Evolutionary conservation across 106 monocot species (phyloP), one percentile per base, ranked within the genome.

Genomic region (Acanthochlamys bracteata): DNA sequence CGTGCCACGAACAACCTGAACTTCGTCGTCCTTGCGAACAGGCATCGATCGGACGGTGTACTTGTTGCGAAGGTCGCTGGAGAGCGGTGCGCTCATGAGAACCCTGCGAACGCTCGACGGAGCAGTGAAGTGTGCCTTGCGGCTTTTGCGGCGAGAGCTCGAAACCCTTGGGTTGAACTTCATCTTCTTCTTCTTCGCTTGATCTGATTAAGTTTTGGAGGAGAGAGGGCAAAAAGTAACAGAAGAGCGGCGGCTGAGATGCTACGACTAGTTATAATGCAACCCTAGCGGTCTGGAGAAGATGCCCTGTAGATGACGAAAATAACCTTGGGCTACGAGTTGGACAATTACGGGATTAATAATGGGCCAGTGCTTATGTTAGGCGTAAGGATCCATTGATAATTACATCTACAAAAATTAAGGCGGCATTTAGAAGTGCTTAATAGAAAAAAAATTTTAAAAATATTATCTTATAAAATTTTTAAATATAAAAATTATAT

Each of bases 51-150:
- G 41, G 22, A 79, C 75, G 62, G 49, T 68, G 68, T 76, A 81
- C 64, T 81, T 81, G 59, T 25, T 58, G 7, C 76, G 67, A 10
- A 81, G 76, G 20, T 76, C 75, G 11, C 42, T 24, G 8, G 79
- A 79, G 39, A 79, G 74, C 13, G 79, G 74, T 13, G 82, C 74
- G 74, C 78, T 78, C 82, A 83, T 83, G 66, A 83, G 64, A 26
- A 71, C 43, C 19, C 76, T 68, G 22, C 76, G 76, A 17, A 82
- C 74, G 57, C 70, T 74, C 27, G 82, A 82, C 47, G 82, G 78
- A 24, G 82, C 82, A 8, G 78, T 71, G 70, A 82, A 82, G 71
- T 82, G 82, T 13, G 77, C 82, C 71, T 82, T 82, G n/a, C 78
- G 73, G 74, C 42, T 59, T 71, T 82, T 82, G 20, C 82, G 61